Conservation (phyloP, 257 asterid genomes). For the Catharanthus roseus region DNA sequence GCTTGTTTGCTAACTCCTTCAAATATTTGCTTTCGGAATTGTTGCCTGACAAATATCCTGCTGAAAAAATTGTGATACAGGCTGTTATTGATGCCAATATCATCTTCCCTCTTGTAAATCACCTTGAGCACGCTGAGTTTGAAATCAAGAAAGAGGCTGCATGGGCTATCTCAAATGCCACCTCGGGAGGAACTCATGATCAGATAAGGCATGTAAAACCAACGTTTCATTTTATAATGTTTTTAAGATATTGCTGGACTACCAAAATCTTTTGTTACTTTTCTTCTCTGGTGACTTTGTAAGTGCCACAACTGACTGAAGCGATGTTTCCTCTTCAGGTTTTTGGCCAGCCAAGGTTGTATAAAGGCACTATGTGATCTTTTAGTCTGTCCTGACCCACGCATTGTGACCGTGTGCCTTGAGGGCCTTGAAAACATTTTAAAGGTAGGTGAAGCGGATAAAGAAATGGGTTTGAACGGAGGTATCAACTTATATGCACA, state of each 20-base stretch:
- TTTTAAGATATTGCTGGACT: background rate
- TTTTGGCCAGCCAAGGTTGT: slow-evolving; percentile 51
- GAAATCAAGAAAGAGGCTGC: slow-evolving; percentile 90
- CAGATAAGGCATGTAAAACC: slow-evolving; percentile 57
- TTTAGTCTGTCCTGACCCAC: slow-evolving; percentile 74
- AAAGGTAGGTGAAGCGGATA: slow-evolving; percentile 73
- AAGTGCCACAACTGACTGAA: background rate
- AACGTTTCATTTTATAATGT: background rate
- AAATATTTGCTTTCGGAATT: background rate
- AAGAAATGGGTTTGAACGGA: slow-evolving; percentile 47
- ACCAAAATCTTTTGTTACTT: background rate
- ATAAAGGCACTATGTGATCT: slow-evolving; percentile 69
- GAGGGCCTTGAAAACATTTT: slow-evolving; percentile 78
- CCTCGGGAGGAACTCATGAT: slow-evolving; percentile 83
- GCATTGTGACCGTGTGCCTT: slow-evolving; percentile 65
- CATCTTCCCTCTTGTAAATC: slow-evolving; percentile 46
- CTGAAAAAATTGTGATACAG: slow-evolving; percentile 27
- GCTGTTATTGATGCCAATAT: slow-evolving; percentile 54
- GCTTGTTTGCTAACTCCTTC: background rate
- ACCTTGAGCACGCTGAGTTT: slow-evolving; percentile 74
- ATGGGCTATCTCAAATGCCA: slow-evolving; percentile 89
- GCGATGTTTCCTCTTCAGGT: slow-evolving; percentile 25
- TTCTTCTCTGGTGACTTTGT: background rate
- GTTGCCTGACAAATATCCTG: background rate
- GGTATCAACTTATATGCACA: slow-evolving; percentile 57